Conservation (phyloP, 2,329 filamentous ascomycete species). For the Epichloe gansuensis region DNA sequence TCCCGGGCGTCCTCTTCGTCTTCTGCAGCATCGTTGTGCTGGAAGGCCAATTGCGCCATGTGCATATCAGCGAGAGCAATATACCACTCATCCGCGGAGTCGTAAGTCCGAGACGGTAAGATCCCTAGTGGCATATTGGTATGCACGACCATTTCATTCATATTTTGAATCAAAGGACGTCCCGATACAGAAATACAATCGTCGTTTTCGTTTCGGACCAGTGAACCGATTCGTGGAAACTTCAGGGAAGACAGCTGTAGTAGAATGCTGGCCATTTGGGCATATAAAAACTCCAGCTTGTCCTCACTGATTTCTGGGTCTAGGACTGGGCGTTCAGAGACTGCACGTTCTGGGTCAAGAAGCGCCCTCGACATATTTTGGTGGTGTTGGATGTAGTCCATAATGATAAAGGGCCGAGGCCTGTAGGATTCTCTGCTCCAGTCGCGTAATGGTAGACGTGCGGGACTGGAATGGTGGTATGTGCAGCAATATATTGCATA, state of each 20-base stretch:
- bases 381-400: conserved; percentile 23
- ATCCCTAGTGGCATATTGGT: no score
- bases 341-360: conserved; percentile 11
- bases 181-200: no score
- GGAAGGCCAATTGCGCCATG: conserved; percentile 22
- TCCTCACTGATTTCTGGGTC: no score
- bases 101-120: no score
- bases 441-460: conserved; percentile 19
- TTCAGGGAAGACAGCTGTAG: no score
- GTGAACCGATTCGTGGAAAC: no score
- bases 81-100: conserved; percentile 19
- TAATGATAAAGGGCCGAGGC: conserved; percentile 25
- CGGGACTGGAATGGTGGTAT: conserved; percentile 24
- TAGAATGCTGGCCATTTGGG: no score
- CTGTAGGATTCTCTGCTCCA: conserved; percentile 19
- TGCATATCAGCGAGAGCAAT: conserved; percentile 24
- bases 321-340: no score
- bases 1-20: conserved; percentile 18
- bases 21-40: conserved; percentile 25
- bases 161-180: no score
- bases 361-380: conserved; percentile 17
- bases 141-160: no score
- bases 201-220: no score
- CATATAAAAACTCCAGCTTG: no score
- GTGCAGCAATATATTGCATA: conserved; percentile 19